A percentile compares a stretch with the other conserved stretches of the same genome.
These are phyloP conservation scores for Zanthoxylum bungeanum DNA, from an alignment of 345 rosid genomes.

Conservation along the genomic window DNA sequence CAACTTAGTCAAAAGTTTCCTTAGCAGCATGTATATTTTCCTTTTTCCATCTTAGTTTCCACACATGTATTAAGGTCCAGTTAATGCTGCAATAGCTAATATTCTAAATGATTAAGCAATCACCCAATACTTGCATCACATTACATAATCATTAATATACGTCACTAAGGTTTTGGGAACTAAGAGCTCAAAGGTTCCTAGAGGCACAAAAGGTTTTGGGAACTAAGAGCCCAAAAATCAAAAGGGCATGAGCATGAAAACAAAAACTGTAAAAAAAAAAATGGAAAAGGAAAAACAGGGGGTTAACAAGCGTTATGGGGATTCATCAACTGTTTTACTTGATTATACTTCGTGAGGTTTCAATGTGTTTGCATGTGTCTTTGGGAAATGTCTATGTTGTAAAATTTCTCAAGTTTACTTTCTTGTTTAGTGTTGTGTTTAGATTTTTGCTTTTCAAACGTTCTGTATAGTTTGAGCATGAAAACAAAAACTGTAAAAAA, in stretches of 20 bases:
- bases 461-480: background rate
- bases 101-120: slow-evolving; percentile 2
- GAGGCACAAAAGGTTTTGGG: too few relatives aligned
- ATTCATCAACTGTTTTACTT: background rate
- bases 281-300: background rate
- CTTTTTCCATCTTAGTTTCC: background rate
- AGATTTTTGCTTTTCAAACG: background rate
- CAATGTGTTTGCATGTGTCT: background rate
- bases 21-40: background rate
- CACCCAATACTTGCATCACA: background rate
- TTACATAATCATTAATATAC: background rate
- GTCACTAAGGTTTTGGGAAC: background rate
- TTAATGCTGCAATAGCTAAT: background rate
- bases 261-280: background rate
- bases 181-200: background rate
- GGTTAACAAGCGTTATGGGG: background rate
- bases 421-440: background rate
- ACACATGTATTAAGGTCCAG: background rate
- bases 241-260: too few relatives aligned
- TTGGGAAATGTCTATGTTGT: background rate
- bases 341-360: background rate
- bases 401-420: background rate
- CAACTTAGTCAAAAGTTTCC: background rate
- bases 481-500: background rate
- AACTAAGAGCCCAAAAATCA: too few relatives aligned